Evolutionary conservation across 2,329 filamentous ascomycete genomes (phyloP).

Genomic region (Clonostachys sp.): DNA sequence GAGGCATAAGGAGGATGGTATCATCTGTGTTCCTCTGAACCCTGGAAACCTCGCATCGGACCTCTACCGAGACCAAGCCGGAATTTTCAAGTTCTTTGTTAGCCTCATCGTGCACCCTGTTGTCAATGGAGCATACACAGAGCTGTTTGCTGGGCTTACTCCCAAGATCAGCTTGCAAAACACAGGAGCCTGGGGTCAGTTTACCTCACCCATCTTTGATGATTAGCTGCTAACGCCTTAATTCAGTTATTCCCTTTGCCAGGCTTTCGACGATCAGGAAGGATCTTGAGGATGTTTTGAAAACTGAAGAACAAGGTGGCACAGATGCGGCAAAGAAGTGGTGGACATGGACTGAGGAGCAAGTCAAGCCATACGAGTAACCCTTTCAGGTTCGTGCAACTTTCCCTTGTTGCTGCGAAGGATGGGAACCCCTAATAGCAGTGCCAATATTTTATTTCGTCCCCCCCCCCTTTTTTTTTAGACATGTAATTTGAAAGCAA

Average conservation of each 20-base stretch:
- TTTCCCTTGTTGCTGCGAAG: too few relatives aligned
- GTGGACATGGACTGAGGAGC: not conserved
- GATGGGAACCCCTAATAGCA: too few relatives aligned
- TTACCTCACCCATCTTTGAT: not conserved
- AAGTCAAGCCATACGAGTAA: not conserved
- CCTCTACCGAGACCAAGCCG: constrained; percentile 13
- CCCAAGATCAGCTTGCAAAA: constrained; percentile 32
- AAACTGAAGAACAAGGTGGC: not conserved
- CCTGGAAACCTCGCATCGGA: constrained; percentile 26
- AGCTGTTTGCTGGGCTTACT: constrained; percentile 39
- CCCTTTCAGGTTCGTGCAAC: not conserved
- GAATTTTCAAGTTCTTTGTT: constrained; percentile 3
- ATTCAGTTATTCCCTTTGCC: not conserved
- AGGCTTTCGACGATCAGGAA: not conserved
- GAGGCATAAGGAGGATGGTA: constrained; percentile 19
- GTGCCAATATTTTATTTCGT: too few relatives aligned
- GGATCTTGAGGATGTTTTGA: not conserved
- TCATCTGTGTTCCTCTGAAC: constrained; percentile 18
- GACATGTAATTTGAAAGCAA: too few relatives aligned
- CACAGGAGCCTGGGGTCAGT: constrained; percentile 21
- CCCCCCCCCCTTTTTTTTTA: too few relatives aligned
- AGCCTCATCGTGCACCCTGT: constrained; percentile 13
- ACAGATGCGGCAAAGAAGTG: not conserved
- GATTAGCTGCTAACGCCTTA: not conserved
- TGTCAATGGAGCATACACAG: constrained; percentile 40